Conservation (phyloP, 108 stramenopile genomes). For the Discostella stelligeroides region DNA sequence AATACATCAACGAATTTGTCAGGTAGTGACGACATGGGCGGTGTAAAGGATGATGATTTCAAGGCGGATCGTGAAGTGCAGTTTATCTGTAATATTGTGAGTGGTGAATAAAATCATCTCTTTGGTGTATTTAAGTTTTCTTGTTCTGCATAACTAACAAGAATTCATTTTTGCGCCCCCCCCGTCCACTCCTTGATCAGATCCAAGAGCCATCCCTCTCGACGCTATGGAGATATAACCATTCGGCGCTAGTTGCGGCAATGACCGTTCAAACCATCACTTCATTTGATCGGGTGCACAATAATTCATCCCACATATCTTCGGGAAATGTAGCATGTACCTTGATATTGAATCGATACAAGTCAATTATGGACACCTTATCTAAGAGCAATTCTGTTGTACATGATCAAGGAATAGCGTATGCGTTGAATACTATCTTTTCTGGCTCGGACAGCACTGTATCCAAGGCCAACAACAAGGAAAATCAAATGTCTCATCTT, state of each 20-base stretch:
- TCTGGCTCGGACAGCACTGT: background rate
- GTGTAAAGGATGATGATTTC: constrained; percentile 8
- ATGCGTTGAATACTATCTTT: constrained; percentile 24
- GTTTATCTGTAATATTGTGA: constrained; percentile 39
- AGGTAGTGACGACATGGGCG: background rate
- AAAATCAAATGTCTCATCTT: constrained; percentile 25
- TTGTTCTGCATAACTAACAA: background rate
- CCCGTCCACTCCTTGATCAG: constrained; percentile 10
- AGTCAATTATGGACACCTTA: constrained; percentile 37
- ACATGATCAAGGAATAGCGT: constrained; percentile 45
- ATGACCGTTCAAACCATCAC: constrained; percentile 32
- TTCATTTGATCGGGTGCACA: constrained; percentile 30
- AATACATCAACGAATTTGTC: too few species aligned
- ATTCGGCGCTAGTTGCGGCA: constrained; percentile 35
- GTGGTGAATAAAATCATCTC: background rate
- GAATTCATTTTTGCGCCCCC: background rate
- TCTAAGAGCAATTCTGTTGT: constrained; percentile 21
- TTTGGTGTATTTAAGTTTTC: too few species aligned
- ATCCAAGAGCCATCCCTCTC: constrained; percentile 40
- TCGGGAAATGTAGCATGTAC: background rate
- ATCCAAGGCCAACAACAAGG: background rate
- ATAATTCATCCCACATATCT: background rate
- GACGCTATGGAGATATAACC: constrained; percentile 32
- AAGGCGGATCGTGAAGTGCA: constrained; percentile 39
- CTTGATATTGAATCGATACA: constrained; percentile 24